Percentiles rank a stretch among this genome's conserved stretches.
Evolutionary conservation across 768 basidiomycete genomes (phyloP).

Genomic region (Mycena belliarum): DNA sequence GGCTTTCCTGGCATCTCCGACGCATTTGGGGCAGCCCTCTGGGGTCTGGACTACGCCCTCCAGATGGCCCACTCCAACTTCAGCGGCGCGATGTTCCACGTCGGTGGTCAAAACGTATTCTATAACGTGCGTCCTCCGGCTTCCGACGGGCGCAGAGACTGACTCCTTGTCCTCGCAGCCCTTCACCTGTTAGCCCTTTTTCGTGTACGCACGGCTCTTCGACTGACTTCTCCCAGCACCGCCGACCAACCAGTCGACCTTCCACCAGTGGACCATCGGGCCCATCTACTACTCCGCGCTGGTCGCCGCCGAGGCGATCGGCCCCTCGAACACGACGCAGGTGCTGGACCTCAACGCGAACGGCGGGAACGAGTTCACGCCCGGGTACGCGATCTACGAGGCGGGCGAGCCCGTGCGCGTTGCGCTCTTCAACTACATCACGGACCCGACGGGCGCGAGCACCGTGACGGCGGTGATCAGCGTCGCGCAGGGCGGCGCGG

Average conservation of each 20-base stretch:
- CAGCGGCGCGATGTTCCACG: conserved; percentile 29
- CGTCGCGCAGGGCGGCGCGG: conserved; percentile 26
- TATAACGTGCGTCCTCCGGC: not conserved
- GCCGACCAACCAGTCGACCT: conserved; percentile 44
- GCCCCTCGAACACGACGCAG: conserved; percentile 33
- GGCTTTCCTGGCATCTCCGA: conserved; percentile 46
- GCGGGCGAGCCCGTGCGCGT: conserved; percentile 33
- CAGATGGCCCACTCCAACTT: conserved; percentile 41
- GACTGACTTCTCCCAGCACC: conserved; percentile 32
- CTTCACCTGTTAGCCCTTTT: not conserved
- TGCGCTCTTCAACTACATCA: conserved; percentile 51
- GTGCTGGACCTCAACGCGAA: conserved; percentile 40
- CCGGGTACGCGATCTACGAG: conserved; percentile 41
- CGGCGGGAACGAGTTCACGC: conserved; percentile 35
- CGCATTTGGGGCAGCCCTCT: conserved; percentile 44
- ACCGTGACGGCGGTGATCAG: conserved; percentile 49
- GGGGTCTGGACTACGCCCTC: conserved; percentile 42
- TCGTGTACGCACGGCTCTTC: too few species aligned
- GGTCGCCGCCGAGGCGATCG: conserved; percentile 47
- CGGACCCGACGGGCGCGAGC: conserved; percentile 38
- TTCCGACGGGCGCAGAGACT: not conserved
- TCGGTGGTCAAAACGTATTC: conserved; percentile 23
- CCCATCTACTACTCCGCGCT: conserved; percentile 52
- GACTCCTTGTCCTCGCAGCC: not conserved
- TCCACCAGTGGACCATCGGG: conserved; percentile 55